Evolutionary conservation across 2,329 filamentous ascomycete genomes (phyloP).

Genomic region (Mollisia scopiformis): DNA sequence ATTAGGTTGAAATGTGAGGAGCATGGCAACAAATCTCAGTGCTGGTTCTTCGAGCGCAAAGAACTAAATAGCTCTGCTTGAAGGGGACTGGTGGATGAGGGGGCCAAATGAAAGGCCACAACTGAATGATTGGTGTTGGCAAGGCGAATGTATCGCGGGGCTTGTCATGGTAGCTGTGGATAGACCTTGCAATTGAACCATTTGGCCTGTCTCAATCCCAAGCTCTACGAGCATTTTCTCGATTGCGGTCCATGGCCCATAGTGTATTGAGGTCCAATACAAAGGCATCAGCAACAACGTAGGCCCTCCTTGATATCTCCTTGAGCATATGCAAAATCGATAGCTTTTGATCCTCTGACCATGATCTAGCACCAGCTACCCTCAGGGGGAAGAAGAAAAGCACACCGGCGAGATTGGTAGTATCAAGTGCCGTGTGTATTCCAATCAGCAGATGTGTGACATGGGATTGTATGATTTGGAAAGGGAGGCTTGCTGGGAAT

Average conservation of each 20-base stretch:
- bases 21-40: neutral
- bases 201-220: too few species aligned
- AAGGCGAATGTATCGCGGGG: neutral
- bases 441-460: conserved; percentile 18
- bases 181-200: too few species aligned
- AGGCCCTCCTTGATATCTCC: conserved; percentile 22
- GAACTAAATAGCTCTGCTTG: neutral
- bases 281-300: conserved; percentile 29
- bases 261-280: conserved; percentile 17
- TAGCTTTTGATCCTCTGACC: conserved; percentile 2
- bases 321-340: conserved; percentile 18
- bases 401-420: conserved; percentile 19
- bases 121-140: neutral
- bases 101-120: neutral
- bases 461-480: conserved; percentile 13
- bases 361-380: conserved; percentile 27
- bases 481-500: conserved; percentile 6
- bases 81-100: neutral
- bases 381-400: conserved; percentile 29
- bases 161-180: too few species aligned
- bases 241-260: conserved; percentile 7
- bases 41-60: neutral
- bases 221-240: neutral
- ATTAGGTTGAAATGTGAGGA: neutral
- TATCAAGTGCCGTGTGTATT: conserved; percentile 14